Percentiles rank a stretch among this genome's conserved stretches.
Conservation (phyloP, 306 rosid genomes). For the apple (Malus domestica) region DNA sequence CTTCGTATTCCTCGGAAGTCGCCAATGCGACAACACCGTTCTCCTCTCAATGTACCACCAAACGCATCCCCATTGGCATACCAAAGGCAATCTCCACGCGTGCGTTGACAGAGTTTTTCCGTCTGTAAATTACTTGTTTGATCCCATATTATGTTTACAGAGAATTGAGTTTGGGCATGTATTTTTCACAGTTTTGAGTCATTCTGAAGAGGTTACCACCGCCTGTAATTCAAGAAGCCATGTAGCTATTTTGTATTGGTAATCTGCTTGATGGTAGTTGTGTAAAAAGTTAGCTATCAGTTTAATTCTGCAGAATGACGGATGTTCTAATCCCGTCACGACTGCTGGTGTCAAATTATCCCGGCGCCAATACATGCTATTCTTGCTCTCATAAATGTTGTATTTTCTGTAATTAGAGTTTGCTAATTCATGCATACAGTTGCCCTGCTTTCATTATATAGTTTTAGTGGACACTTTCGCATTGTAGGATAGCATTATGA, state of each 20-base stretch:
- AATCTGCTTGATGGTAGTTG: not conserved
- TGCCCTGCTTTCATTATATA: not conserved
- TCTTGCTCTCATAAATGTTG: not conserved
- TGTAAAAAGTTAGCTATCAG: conserved; percentile 17
- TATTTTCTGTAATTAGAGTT: not conserved
- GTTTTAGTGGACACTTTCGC: not conserved
- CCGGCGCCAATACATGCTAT: not conserved
- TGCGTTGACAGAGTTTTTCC: conserved; percentile 5
- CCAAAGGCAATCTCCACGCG: conserved; percentile 44
- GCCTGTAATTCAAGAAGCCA: conserved; percentile 6
- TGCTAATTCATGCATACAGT: not conserved
- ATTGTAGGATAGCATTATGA: not conserved
- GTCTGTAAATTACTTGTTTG: conserved; percentile 29
- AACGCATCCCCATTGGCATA: conserved; percentile 52
- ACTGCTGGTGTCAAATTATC: not conserved
- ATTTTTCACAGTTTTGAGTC: conserved; percentile 27
- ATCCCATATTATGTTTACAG: conserved; percentile 14
- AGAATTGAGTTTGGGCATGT: conserved; percentile 26
- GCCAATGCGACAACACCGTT: conserved; percentile 37
- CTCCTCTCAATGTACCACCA: conserved; percentile 43
- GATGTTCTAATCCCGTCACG: not conserved
- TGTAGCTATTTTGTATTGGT: not conserved
- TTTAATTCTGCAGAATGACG: not conserved
- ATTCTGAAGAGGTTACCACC: conserved; percentile 11
- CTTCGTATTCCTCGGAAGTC: conserved; percentile 31